Base-by-base conservation (phyloP, 2,329 filamentous ascomycete genomes). In the Colletotrichum aenigma region DNA sequence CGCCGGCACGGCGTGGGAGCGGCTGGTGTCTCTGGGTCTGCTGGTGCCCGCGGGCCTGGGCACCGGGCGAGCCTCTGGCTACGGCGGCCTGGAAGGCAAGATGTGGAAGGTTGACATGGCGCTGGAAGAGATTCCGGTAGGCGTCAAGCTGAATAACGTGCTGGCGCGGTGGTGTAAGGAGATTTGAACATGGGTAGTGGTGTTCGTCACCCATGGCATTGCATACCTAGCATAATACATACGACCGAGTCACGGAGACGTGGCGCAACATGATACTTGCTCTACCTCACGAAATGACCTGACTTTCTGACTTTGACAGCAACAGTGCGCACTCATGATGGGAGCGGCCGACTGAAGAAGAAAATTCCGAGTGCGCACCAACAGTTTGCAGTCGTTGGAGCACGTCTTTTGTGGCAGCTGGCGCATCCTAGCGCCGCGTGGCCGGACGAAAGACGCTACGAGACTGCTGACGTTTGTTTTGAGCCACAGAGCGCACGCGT, bases 41-140 rank as follows among this genome's bases (percentile, higher is more conserved):
- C 85, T 96, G 10, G 88, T 96, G 76, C 92, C 94, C 6, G 92
- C 91, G 4, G 90, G 90, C 18, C 89, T 93, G 80, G 91, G 90
- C 36, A 88, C 88, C 21, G 66, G 71, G 10, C 74, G 74, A 38
- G 71, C 66, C 12, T 76, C 74, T 15, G 71, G 71, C 28, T 87
- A 90, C 69, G 88, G 88, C 18, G 91, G 91, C 4, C 82, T 92
- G 21, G 92, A 92, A 81, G 91, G 90, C 73, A 91, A 91, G 82
- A 94, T 94, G 93, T 94, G 93, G 87, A 93, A 92, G 84, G 90
- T 94, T 38, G 95, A 97, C 83, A 92, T 97, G 34, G 90, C 90
- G 64, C 86, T 97, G 71, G 94, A 96, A 83, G 95, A 97, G 88
- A 94, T 97, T 79, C 91, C 92, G 2, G 85, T 88, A 28, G 91